phyloP scores from a whole-genome alignment of 805 yeast genomes.

The Millerozyma acaciae region DNA sequence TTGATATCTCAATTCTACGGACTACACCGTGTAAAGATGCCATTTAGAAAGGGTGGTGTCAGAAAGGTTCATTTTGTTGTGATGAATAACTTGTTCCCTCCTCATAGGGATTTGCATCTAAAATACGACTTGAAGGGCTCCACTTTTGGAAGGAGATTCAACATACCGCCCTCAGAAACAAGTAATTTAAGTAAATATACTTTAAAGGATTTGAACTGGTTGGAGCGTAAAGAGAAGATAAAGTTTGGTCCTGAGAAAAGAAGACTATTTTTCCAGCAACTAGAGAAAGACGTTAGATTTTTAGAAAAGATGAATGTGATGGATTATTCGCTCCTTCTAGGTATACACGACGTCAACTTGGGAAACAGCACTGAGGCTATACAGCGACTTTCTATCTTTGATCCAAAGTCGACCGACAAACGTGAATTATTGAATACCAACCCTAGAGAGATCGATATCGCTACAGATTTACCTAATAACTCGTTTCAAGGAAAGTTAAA shows the following conservation, averaged over 20 bases:
- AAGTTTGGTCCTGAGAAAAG: slow-evolving; percentile 71
- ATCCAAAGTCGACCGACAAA: slow-evolving; percentile 38
- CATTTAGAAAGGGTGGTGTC: slow-evolving; percentile 50
- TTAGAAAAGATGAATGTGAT: slow-evolving; percentile 76
- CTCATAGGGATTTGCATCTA: slow-evolving; percentile 78
- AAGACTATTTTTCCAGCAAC: slow-evolving; percentile 58
- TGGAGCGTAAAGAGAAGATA: slow-evolving; percentile 61
- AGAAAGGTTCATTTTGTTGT: slow-evolving; percentile 89
- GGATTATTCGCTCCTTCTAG: slow-evolving; percentile 92
- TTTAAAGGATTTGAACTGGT: slow-evolving; percentile 86
- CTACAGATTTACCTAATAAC: slow-evolving; percentile 38
- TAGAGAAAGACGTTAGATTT: slow-evolving; percentile 69
- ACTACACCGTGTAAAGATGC: slow-evolving; percentile 87
- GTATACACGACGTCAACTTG: slow-evolving; percentile 71
- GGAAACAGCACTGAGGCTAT: slow-evolving; percentile 42
- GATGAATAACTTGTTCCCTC: slow-evolving; percentile 96
- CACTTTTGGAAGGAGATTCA: slow-evolving; percentile 70
- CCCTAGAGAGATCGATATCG: slow-evolving; percentile 40
- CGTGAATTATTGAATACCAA: slow-evolving; percentile 42
- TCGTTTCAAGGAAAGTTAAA: slow-evolving; percentile 47
- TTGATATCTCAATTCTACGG: slow-evolving; percentile 95
- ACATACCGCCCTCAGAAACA: slow-evolving; percentile 23
- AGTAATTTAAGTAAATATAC: slow-evolving; percentile 41
- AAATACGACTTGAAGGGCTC: slow-evolving; percentile 94
- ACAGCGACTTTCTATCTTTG: slow-evolving; percentile 42